Base-by-base conservation (phyloP, 2,329 filamentous ascomycete species). In the Colletotrichum kahawae region DNA sequence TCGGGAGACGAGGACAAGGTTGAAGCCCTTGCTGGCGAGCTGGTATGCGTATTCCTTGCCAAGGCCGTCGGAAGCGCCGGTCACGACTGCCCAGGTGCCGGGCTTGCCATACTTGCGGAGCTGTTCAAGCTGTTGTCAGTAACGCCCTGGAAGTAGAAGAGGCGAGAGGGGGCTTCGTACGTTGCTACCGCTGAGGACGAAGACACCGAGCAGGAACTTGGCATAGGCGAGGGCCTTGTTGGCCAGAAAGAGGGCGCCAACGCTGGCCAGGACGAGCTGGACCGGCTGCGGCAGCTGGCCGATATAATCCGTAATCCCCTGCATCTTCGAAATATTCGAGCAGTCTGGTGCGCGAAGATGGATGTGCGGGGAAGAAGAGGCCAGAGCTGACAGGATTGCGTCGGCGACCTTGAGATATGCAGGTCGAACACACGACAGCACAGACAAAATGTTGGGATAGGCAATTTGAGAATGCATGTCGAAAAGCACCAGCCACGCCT, bases 1-100 rank as follows among this genome's bases (percentile, higher is more conserved):
- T 80, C 97, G 96, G 60, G 97, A 98, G 76, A 99, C 93, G 79
- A 99, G 95, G 77, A 99, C 88, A 79, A 98, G 89, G 86, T 98
- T 98, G 92, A 96, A 99, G 80, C 96, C 96, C 83, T 97, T 96
- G 76, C 92, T 89, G 29, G 97, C 96, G 72, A 99, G 93, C 84
- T 98, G 95, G 36, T 94, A 90, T 48, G 96, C 95, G 83, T 95
- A 99, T 87, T 99, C 97, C 86, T 98, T 98, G 83, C 97, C 97
- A 77, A 99, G 93, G 78, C 97, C 97, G 85, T 99, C 97, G 13
- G 96, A 98, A 67, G 96, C 97, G 77, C 97, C 97, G 31, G 97
- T 99, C 54, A 99, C 91, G 70, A 99, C 92, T 36, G 95, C 97
- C 96, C 96, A 99, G 74, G 94, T 96, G 77, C 96, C 96, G 81